Base-by-base conservation (phyloP, 805 yeast genomes). In the Wickerhamomyces ciferrii region DNA sequence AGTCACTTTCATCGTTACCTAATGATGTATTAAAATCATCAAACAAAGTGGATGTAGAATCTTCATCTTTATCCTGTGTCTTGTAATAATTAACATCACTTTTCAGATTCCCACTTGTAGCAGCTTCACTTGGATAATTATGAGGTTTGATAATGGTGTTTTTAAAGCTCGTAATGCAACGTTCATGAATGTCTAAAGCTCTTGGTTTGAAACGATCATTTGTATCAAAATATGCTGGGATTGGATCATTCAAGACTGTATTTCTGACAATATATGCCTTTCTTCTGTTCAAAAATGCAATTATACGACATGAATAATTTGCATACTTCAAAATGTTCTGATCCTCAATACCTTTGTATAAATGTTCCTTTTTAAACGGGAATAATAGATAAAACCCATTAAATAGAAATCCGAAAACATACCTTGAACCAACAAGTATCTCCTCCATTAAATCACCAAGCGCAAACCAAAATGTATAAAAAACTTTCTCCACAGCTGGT, bases 281-380 rank as follows among this genome's bases (percentile, higher is more conserved):
- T 41, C 63, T 46, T 43, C 62, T 47, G 2, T n/a, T 21, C 7
- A 59, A 23, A 37, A 48, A 59, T 8, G 60, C 50, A 18, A 53
- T 39, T 4, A 53, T 38, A 13, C 63, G 56, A 46, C 57, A 53
- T 0, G 36, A 39, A 42, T 55, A 58, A 18, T 54, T 53, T 10
- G 54, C 49, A 39, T 40, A 53, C 34, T 43, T 39, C 5, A 24
- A 39, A 8, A 53, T 38, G 2, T 41, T 47, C 42, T 43, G 47
- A 5, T 42, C 46, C 2, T 25, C 24, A 2, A 50, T 17, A 15
- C 21, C 20, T 17, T 36, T 3, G 14, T 24, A 32, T 6, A 58
- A 21, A 7, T 45, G 35, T 1, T 44, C 45, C 17, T 42, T 44
- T 11, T 50, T 49, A 38, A 53, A 43, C 5, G 52, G 45, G 35